Evolutionary conservation across 768 basidiomycete genomes (phyloP).

Genomic region (Ramaria rubella): DNA sequence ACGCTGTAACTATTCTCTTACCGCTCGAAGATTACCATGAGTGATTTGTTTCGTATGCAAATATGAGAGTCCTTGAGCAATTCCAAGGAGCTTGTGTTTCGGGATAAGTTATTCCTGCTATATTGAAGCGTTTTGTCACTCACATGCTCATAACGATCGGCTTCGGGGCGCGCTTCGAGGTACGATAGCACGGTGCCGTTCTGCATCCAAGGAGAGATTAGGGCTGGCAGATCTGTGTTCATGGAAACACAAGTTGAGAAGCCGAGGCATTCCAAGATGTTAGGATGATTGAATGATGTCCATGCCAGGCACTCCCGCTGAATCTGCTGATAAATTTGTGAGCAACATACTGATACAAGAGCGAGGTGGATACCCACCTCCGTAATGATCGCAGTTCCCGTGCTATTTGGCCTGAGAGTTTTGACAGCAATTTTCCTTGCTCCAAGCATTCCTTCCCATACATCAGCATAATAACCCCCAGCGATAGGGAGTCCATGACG

Average conservation of each 20-base stretch:
- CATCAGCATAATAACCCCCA: background rate
- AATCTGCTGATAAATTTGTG: background rate
- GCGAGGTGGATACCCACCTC: background rate
- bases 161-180: background rate
- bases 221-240: background rate
- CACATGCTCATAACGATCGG: background rate
- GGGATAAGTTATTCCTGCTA: background rate
- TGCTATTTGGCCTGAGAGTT: background rate
- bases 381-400: background rate
- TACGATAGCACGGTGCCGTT: background rate
- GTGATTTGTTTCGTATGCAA: background rate
- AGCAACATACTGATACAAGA: background rate
- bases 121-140: background rate
- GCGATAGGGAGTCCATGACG: background rate
- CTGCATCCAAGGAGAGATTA: background rate
- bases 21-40: constrained; percentile 5
- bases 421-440: background rate
- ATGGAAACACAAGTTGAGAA: no score
- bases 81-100: background rate
- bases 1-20: background rate
- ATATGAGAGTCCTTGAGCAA: constrained; percentile 3
- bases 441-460: background rate
- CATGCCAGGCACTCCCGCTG: no score
- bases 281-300: no score
- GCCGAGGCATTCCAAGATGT: no score